These are phyloP conservation scores for Vickermania spadyakhi DNA, from an alignment of 208 protist species.

Conservation along the genomic window DNA sequence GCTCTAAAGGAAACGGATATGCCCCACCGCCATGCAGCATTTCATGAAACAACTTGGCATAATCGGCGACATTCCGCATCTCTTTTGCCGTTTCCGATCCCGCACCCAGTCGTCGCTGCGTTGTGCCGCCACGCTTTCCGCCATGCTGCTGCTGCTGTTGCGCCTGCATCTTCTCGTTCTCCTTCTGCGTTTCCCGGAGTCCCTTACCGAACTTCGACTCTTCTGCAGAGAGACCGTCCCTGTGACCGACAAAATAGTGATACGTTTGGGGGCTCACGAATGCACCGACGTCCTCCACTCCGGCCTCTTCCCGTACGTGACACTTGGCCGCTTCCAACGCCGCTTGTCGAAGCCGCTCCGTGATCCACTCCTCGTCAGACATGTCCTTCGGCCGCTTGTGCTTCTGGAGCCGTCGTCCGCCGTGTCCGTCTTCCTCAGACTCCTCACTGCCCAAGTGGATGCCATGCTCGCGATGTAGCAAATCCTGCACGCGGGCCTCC, in stretches of 20 bases:
- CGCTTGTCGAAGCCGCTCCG: slow-evolving; percentile 9
- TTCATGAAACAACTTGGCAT: not conserved
- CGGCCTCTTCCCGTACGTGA: slow-evolving; percentile 1
- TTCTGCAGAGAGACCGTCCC: not conserved
- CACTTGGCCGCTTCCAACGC: slow-evolving; percentile 14
- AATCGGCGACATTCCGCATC: no score
- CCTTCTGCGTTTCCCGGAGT: no score
- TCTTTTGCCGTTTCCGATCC: not conserved
- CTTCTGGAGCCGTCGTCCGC: not conserved
- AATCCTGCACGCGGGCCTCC: slow-evolving; percentile 4
- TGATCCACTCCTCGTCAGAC: slow-evolving; percentile 19
- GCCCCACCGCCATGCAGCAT: not conserved
- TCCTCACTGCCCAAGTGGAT: not conserved
- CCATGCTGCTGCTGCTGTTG: no score
- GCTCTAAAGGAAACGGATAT: not conserved
- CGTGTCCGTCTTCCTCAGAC: not conserved
- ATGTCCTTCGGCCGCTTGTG: slow-evolving; percentile 1
- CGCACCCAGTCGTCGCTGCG: not conserved
- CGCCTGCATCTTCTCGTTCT: no score
- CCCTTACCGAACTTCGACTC: no score
- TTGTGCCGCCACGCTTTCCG: no score
- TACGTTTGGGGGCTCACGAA: not conserved
- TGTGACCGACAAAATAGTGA: not conserved
- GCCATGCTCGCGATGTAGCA: not conserved
- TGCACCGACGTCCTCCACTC: not conserved